Percentiles rank a stretch among this genome's conserved stretches.
phyloP scores from a whole-genome alignment of 202 grass and related monocot genomes.

The Cymbopogon flexuosus region DNA sequence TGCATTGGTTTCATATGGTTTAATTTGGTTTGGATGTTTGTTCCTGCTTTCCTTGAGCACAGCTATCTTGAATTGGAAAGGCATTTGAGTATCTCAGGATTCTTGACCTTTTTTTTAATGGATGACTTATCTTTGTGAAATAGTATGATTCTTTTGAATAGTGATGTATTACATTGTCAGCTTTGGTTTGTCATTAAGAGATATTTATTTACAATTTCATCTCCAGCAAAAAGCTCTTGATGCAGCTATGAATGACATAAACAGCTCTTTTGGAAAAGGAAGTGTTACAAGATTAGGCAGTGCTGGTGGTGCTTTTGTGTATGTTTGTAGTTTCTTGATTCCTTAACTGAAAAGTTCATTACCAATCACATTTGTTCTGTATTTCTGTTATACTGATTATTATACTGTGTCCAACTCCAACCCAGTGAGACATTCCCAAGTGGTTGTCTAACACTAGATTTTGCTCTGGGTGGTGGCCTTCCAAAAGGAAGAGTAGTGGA shows the following conservation, averaged over 20 bases:
- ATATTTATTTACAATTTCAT: conserved; percentile 30
- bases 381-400: conserved; percentile 21
- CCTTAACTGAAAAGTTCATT: not conserved
- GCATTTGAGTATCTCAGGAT: not conserved
- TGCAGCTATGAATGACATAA: conserved; percentile 97
- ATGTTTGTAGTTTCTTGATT: conserved; percentile 30
- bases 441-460: conserved; percentile 96
- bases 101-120: not conserved
- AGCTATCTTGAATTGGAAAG: not conserved
- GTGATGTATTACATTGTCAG: not conserved
- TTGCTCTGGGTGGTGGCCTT: conserved; percentile 85
- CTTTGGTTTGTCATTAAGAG: conserved; percentile 24
- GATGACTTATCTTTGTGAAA: not conserved
- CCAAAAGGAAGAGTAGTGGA: conserved; percentile 99
- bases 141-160: not conserved
- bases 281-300: conserved; percentile 97
- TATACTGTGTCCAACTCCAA: conserved; percentile 4
- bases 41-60: not conserved
- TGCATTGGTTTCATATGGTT: not conserved
- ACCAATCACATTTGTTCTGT: conserved; percentile 11
- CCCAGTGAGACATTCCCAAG: conserved; percentile 91
- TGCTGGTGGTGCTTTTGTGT: conserved; percentile 86
- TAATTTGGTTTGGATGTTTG: not conserved
- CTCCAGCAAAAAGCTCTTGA: conserved; percentile 87
- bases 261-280: conserved; percentile 95